phyloP scores from a whole-genome alignment of 495 filamentous ascomycete genomes.

The Tuber magnatum region DNA sequence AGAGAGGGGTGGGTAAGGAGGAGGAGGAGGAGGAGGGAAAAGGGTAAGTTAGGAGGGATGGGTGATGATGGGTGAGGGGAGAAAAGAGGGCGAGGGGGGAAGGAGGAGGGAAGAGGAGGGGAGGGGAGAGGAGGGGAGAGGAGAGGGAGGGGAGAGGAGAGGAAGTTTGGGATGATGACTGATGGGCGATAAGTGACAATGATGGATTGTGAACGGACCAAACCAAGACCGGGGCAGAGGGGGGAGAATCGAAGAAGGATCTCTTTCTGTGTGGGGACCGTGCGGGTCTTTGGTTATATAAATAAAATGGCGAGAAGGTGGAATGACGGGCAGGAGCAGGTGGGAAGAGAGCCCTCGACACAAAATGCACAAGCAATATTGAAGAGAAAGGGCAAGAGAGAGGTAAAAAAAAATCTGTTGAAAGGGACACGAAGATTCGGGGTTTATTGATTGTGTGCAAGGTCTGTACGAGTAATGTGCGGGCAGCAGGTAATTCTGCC shows the following conservation, averaged over 20 bases:
- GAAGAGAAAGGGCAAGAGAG: neutral
- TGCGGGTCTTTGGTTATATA: conserved; percentile 23
- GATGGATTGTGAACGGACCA: conserved; percentile 20
- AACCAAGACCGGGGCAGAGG: conserved; percentile 27
- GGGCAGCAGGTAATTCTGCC: neutral
- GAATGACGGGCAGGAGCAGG: conserved; percentile 7
- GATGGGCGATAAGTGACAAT: conserved; percentile 29
- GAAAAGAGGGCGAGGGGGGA: conserved; percentile 9
- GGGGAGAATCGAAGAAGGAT: neutral
- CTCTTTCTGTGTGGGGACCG: conserved; percentile 28
- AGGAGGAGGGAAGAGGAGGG: conserved; percentile 5
- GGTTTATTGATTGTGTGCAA: neutral
- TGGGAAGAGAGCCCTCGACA: conserved; percentile 14
- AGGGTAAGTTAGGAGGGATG: too few species aligned
- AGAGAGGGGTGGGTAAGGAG: conserved; percentile 18
- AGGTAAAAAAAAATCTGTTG: neutral
- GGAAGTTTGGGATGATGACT: conserved; percentile 26
- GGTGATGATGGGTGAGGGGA: conserved; percentile 17
- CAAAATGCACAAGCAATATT: neutral
- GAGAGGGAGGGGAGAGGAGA: conserved; percentile 12
- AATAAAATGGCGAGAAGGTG: conserved; percentile 14
- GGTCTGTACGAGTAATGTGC: neutral
- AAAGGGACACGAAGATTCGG: neutral
- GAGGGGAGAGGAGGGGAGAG: conserved; percentile 1
- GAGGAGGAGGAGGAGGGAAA: conserved; percentile 2